Base-by-base conservation (phyloP, 1,284 basidiomycete genomes). In the Tremellales sp. region DNA sequence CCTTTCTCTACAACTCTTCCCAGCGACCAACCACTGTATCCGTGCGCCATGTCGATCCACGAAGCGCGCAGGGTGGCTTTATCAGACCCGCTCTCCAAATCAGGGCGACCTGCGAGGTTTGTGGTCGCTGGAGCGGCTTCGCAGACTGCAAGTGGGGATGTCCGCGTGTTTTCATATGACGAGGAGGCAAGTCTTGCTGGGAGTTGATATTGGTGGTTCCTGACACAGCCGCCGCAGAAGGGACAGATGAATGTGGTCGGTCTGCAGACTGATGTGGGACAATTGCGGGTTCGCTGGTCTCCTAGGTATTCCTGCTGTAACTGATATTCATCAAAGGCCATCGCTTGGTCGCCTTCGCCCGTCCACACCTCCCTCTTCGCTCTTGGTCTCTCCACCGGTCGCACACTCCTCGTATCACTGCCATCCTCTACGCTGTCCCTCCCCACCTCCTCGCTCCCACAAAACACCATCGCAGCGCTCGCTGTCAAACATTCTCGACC, bases 111-210 rank as follows among this genome's bases (percentile, higher is more conserved):
- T n/a, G 47, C 64, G 0, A 51, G 63, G 9, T 69, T 71, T 38
- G 55, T 64, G n/a, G 60, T 69, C n/a, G 66, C 61, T 3, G 67
- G 65, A 8, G 66, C 69, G 43, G 56, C 54, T 8, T 58, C 59
- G 13, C 56, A 58, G 2, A 54, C 57, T 18, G 57, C 58, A 7
- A 58, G 55, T 12, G 67, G 67, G 9, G 67, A 71, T 48, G 51
- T 68, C 49, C 65, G 63, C 56, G 58, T 71, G 61, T 71, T 61
- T 45, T 61, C 68, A 43, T 71, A 67, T 66, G 49, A 56, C 26
- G 43, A 52, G 24, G 54, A 56, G 32, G 66, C 69, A 47, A 45
- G 63, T 58, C 7, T 10, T 8, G 14, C 9, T 36, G 9, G 18
- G 37, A 31, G 29, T 16, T 16, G 16, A 2, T 44, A 25, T 16